Evolutionary conservation across 2,329 filamentous ascomycete genomes (phyloP).

Genomic region (Aspergillus aculeatinus): DNA sequence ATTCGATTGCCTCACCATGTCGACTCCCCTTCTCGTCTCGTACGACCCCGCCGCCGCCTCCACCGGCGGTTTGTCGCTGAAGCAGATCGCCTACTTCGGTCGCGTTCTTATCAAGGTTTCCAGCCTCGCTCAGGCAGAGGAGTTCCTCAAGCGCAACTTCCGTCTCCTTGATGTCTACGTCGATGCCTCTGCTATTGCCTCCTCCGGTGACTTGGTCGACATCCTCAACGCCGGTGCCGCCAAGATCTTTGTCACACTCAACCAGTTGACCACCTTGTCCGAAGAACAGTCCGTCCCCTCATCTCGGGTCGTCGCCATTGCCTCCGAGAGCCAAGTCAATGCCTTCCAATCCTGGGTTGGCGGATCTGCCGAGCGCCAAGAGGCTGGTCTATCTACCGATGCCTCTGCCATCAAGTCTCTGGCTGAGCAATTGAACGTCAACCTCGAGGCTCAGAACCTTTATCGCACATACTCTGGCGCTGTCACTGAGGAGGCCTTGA

Average conservation of each 20-base stretch:
- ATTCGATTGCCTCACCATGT: slow-evolving; percentile 30
- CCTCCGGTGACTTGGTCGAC: slow-evolving; percentile 70
- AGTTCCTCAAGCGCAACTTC: slow-evolving; percentile 59
- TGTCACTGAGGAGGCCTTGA: slow-evolving; percentile 49
- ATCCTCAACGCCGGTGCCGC: slow-evolving; percentile 82
- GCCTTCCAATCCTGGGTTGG: slow-evolving; percentile 43
- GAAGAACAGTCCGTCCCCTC: slow-evolving; percentile 52
- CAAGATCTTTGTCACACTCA: slow-evolving; percentile 75
- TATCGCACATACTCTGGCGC: slow-evolving; percentile 38
- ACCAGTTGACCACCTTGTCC: slow-evolving; percentile 61
- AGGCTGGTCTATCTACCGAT: slow-evolving; percentile 36
- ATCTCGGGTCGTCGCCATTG: slow-evolving; percentile 57
- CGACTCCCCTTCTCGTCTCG: slow-evolving; percentile 44
- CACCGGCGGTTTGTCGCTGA: slow-evolving; percentile 51
- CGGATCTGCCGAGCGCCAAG: slow-evolving; percentile 36
- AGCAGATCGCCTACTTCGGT: slow-evolving; percentile 59
- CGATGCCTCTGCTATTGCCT: slow-evolving; percentile 69
- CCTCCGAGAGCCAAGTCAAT: slow-evolving; percentile 42
- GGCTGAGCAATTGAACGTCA: slow-evolving; percentile 39
- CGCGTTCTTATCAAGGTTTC: slow-evolving; percentile 57
- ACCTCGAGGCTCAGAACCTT: slow-evolving; percentile 41
- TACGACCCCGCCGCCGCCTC: slow-evolving; percentile 44
- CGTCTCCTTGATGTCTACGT: slow-evolving; percentile 65
- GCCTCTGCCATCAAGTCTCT: slow-evolving; percentile 40
- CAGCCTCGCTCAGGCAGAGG: slow-evolving; percentile 37